These are phyloP conservation scores for Geotrichum cucujoidarum DNA, from an alignment of 1,139 yeast species.

Conservation along the genomic window DNA sequence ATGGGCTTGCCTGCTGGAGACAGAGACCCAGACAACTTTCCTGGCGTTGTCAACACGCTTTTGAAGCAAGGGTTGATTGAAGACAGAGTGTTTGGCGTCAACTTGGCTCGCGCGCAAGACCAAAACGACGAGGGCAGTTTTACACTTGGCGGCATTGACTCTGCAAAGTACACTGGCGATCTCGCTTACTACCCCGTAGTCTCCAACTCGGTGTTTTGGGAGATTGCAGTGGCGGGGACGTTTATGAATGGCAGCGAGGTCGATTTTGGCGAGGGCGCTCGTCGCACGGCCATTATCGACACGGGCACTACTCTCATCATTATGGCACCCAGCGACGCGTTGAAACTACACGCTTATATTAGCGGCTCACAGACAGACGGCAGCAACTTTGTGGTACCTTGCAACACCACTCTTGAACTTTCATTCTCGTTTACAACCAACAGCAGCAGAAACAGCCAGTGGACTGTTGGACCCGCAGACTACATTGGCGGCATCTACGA, in stretches of 20 bases:
- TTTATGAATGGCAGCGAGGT: conserved; percentile 34
- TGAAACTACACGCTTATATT: conserved; percentile 49
- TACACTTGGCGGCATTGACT: conserved; percentile 43
- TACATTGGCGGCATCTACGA: conserved; percentile 15
- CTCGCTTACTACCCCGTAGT: conserved; percentile 36
- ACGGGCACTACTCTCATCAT: conserved; percentile 65
- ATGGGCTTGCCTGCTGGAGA: conserved; percentile 49
- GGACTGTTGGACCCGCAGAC: conserved; percentile 38
- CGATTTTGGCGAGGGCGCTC: conserved; percentile 42
- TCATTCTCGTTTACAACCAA: conserved; percentile 39
- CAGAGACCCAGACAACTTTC: conserved; percentile 30
- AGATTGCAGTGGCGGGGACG: conserved; percentile 43
- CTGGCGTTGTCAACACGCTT: conserved; percentile 41
- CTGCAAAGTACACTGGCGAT: conserved; percentile 42
- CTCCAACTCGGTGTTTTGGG: conserved; percentile 51
- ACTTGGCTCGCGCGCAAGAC: conserved; percentile 39
- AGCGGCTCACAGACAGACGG: conserved; percentile 50
- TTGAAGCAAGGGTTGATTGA: conserved; percentile 38
- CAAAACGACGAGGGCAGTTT: conserved; percentile 55
- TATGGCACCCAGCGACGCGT: conserved; percentile 54
- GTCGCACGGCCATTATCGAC: conserved; percentile 51
- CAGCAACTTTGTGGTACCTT: conserved; percentile 54
- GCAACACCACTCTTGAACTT: conserved; percentile 45
- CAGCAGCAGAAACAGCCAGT: conserved; percentile 44
- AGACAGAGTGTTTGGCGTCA: conserved; percentile 41